Conservation (phyloP, 2,329 filamentous ascomycete species). For the Beauveria brongniartii region DNA sequence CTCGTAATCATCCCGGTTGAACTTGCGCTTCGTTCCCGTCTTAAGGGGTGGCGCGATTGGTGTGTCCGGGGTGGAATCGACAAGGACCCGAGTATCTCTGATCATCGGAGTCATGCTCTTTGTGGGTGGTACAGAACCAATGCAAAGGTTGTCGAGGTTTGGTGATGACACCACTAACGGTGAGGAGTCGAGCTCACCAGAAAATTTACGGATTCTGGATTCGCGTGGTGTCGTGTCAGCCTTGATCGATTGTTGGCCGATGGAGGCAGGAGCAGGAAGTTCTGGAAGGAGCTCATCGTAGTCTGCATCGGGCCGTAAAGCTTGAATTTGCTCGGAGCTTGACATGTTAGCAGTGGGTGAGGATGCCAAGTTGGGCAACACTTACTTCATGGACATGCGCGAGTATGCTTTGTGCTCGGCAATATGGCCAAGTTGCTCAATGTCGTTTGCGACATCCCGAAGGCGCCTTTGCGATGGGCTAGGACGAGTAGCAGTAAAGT, state of each 20-base stretch:
- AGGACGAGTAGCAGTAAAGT: constrained; percentile 29
- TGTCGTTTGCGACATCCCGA: constrained; percentile 47
- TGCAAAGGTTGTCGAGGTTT: constrained; percentile 15
- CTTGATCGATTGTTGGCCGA: constrained; percentile 49
- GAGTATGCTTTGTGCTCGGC: constrained; percentile 61
- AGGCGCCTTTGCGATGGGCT: constrained; percentile 49
- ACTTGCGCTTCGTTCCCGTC: constrained; percentile 50
- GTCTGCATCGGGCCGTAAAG: constrained; percentile 42
- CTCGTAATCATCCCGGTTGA: constrained; percentile 46
- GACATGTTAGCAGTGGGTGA: constrained; percentile 22
- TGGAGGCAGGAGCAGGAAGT: constrained; percentile 55
- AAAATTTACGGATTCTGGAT: constrained; percentile 22
- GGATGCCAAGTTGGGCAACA: neutral
- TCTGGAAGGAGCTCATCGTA: constrained; percentile 60
- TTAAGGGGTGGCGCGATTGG: constrained; percentile 26
- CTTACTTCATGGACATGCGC: constrained; percentile 60
- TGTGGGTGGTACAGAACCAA: constrained; percentile 19
- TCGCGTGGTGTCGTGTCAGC: constrained; percentile 27
- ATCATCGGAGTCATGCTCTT: constrained; percentile 17
- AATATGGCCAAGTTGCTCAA: constrained; percentile 48
- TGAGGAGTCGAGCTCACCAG: constrained; percentile 13
- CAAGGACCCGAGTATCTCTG: constrained; percentile 6
- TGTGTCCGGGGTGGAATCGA: constrained; percentile 10
- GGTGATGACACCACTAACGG: constrained; percentile 25
- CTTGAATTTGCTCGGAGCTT: constrained; percentile 56